These are phyloP conservation scores for Solanum chiquidenum DNA, from an alignment of 257 asterid genomes.

Conservation along the genomic window DNA sequence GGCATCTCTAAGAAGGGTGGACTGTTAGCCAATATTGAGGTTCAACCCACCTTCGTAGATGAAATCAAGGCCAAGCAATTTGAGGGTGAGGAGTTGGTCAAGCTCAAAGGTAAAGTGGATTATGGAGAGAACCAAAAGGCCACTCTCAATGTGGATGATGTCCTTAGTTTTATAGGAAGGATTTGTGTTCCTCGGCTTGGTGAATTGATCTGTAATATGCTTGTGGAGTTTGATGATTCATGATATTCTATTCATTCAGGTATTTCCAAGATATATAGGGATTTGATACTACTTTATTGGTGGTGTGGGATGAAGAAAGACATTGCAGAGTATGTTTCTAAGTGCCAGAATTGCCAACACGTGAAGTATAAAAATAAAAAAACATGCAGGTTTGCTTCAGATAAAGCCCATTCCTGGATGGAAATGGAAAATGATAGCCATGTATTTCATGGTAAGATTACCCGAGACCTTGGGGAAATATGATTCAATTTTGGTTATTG, in stretches of 20 bases:
- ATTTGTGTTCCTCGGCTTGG: neutral
- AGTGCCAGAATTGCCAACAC: too few species aligned
- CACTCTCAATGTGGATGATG: too few species aligned
- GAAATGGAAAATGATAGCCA: neutral
- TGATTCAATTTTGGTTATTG: too few species aligned
- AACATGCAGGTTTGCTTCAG: neutral
- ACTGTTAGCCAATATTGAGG: neutral
- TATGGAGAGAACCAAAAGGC: neutral
- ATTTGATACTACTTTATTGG: neutral
- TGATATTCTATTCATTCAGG: neutral
- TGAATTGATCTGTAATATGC: too few species aligned
- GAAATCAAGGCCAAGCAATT: neutral
- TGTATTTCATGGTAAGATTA: too few species aligned
- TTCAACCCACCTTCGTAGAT: neutral
- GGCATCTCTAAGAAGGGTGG: neutral
- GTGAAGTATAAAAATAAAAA: too few species aligned
- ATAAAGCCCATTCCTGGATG: neutral
- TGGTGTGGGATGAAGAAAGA: neutral
- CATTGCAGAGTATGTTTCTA: neutral
- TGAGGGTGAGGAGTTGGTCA: neutral
- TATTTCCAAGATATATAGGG: too few species aligned
- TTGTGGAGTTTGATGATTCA: rapidly evolving
- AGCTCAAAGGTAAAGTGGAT: neutral
- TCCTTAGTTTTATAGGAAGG: neutral
- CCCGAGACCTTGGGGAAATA: neutral